Conservation (phyloP, 106 monocot species). For the Xerophyta viscosa region DNA sequence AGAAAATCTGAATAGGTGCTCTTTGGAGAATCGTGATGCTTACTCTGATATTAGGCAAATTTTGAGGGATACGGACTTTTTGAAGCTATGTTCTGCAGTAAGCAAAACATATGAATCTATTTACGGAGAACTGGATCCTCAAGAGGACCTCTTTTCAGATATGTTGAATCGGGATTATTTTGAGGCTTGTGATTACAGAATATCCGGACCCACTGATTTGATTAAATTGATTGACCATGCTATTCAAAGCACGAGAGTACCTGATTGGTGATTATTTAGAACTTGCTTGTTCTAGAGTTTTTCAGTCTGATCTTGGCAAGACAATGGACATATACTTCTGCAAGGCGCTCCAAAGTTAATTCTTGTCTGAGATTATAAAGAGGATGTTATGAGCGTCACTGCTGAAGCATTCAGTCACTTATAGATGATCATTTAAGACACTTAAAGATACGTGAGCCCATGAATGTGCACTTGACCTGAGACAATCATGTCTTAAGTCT, state of each 20-base stretch:
- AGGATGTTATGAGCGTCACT: too few species aligned
- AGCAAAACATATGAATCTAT: constrained; percentile 20
- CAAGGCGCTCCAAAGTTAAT: constrained; percentile 3
- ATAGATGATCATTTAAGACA: too few species aligned
- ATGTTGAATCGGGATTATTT: constrained; percentile 3
- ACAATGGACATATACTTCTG: background rate
- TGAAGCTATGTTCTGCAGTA: constrained; percentile 28
- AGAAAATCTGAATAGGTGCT: constrained; percentile 33
- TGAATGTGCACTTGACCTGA: too few species aligned
- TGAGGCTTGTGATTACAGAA: constrained; percentile 4
- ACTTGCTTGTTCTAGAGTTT: too few species aligned
- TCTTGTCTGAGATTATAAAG: background rate
- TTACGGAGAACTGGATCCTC: constrained; percentile 4
- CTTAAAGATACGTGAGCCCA: too few species aligned
- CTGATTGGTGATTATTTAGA: too few species aligned
- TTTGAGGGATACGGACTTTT: constrained; percentile 43
- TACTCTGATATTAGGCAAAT: constrained; percentile 26
- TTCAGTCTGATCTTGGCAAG: too few species aligned
- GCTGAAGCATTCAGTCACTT: too few species aligned
- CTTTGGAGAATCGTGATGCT: constrained; percentile 26
- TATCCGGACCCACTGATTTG: constrained; percentile 40
- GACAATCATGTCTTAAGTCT: too few species aligned
- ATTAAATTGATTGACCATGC: constrained; percentile 50
- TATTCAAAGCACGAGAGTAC: constrained; percentile 10
- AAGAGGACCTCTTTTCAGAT: constrained; percentile 6